These are phyloP conservation scores for Penicillium sp. DNA, from an alignment of 2,329 filamentous ascomycete species.

Conservation along the genomic window DNA sequence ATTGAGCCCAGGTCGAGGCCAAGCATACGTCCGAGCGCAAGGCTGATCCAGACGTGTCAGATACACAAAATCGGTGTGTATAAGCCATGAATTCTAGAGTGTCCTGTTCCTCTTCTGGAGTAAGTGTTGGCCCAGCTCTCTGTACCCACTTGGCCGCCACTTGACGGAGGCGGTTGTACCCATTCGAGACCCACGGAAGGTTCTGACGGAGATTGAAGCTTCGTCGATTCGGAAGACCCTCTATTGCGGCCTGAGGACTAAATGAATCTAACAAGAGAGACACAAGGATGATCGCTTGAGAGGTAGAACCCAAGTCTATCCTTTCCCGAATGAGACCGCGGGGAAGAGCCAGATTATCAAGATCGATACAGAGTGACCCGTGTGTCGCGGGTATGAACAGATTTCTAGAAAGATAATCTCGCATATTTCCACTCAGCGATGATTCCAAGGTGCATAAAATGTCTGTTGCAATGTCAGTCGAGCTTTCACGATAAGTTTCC, in stretches of 20 bases:
- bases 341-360: constrained; percentile 35
- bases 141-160: constrained; percentile 30
- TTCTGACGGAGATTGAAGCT: constrained; percentile 31
- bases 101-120: constrained; percentile 20
- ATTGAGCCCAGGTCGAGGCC: constrained; percentile 31
- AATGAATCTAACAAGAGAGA: constrained; percentile 34
- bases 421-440: constrained; percentile 15
- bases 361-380: constrained; percentile 27
- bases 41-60: constrained; percentile 18
- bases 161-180: constrained; percentile 35
- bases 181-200: constrained; percentile 35
- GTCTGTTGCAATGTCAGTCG: constrained; percentile 36
- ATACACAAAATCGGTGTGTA: constrained; percentile 23
- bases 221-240: constrained; percentile 15
- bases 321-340: constrained; percentile 27
- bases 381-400: constrained; percentile 28
- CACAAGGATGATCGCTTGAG: constrained; percentile 24
- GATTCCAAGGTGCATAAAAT: constrained; percentile 46
- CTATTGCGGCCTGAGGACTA: constrained; percentile 12
- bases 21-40: constrained; percentile 28
- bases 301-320: constrained; percentile 29
- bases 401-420: constrained; percentile 5
- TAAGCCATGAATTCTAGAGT: constrained; percentile 29
- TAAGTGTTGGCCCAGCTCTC: constrained; percentile 10
- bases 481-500: neutral